Evolutionary conservation across 1,284 basidiomycete genomes (phyloP), one percentile per base, ranked within the genome.

Genomic region (Trichosporon sp.): DNA sequence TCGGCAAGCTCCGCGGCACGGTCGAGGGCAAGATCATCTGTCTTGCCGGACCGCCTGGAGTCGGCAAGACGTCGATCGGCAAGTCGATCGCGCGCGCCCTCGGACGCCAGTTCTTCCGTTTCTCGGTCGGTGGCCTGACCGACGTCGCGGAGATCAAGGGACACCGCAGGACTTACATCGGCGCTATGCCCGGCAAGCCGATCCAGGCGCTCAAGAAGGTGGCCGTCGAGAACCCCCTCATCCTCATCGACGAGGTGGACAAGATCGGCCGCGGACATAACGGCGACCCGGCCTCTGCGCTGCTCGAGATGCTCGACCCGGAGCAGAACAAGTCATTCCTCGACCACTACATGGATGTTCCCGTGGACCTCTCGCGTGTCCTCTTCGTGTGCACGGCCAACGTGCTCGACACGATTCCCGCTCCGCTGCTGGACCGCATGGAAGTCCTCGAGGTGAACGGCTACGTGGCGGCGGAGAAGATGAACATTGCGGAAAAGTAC

Each of bases 141-240:
- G 95, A 99, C 76, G 95, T 98, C 0, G 96, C 95, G 61, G 96
- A 99, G 85, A 98, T 99, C 80, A 99, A 99, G 82, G 96, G 96
- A 3, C 95, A 99, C 78, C 84, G 96, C 72, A 83, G 96, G 75
- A 99, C 95, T 21, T 99, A 98, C 76, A 94, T 97, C 63, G 95
- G 90, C 58, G 93, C 94, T 0, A 87, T 99, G 72, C 95, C 95
- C 0, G 95, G 95, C 59, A 99, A 99, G 84, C 95, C 97, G 63
- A 95, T 98, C 63, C 95, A 98, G 80, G 95, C 95, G 1, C 81
- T 99, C 65, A 98, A 97, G 82, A 89, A 95, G 68, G 94, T 98
- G 14, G 92, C 92, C 33, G 95, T 92, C 4, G 95, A 97, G 82
- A 99, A 99, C 78, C 95, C 95, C 0, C 84, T 99, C 19, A 91